These are phyloP conservation scores for Tardiomyces digboiensis DNA, from an alignment of 1,139 yeast species.

Conservation along the genomic window DNA sequence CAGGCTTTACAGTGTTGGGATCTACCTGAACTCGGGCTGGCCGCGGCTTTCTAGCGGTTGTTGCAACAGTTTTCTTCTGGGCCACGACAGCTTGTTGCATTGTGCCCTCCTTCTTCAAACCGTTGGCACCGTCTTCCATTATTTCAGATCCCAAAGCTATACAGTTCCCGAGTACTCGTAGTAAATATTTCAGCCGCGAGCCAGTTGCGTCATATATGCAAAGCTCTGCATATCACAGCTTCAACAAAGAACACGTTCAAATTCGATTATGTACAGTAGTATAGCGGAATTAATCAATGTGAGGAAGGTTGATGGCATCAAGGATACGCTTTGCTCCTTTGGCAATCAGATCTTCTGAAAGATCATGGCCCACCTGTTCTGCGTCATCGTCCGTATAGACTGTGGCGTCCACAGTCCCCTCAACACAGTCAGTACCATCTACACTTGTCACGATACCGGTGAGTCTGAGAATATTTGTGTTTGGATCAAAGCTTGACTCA, in stretches of 20 bases:
- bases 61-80: not conserved
- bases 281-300: conserved; percentile 31
- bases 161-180: too few relatives aligned
- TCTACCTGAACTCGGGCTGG: conserved; percentile 70
- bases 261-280: too few relatives aligned
- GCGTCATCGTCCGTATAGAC: conserved; percentile 51
- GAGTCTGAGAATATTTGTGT: conserved; percentile 43
- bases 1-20: conserved; percentile 50
- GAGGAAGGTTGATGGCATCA: conserved; percentile 68
- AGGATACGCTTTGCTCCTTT: conserved; percentile 80
- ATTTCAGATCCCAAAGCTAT: too few relatives aligned
- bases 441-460: conserved; percentile 73
- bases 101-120: not conserved
- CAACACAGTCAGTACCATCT: conserved; percentile 66
- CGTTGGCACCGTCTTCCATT: too few relatives aligned
- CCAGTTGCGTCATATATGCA: too few relatives aligned
- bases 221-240: too few relatives aligned
- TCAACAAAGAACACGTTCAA: too few relatives aligned
- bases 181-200: too few relatives aligned
- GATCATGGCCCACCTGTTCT: conserved; percentile 52
- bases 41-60: not conserved
- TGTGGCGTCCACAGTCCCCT: conserved; percentile 33
- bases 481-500: conserved; percentile 15
- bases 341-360: conserved; percentile 59
- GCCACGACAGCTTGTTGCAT: not conserved